Base-by-base conservation (phyloP, 2,329 filamentous ascomycete species). In the Alternaria solani region DNA sequence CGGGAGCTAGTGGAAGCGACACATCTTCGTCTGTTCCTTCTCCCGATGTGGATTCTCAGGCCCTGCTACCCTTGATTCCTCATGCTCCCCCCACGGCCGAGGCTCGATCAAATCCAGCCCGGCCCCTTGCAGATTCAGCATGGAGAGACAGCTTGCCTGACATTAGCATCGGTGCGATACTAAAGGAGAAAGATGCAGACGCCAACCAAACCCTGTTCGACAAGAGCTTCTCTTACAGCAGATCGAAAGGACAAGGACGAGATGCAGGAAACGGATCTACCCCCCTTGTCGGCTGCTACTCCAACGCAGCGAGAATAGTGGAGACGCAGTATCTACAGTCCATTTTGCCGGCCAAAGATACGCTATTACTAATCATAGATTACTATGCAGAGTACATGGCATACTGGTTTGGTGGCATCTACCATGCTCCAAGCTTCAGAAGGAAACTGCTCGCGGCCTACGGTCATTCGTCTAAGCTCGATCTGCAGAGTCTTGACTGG, bases 361-460 rank as follows among this genome's bases (percentile, higher is more conserved):
- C 72, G 25, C 57, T 75, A 4, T 18, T 71, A 5, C 53, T 57
- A 3, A 76, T 82, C 28, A 70, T 77, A 9, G 67, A 78, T 14
- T 82, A 81, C 57, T 80, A 82, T 59, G 75, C 75, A 46, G 59
- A 75, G 5, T 78, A 68, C 51, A 66, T 82, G 52, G 65, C 78
- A 0, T 76, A 74, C 41, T 82, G 80, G 79, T 74, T 73, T 23
- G 78, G 80, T 51, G 78, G 75, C n/a, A 70, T 80, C 4, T 75
- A 73, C 43, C 74, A 80, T 56, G 74, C 69, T 2, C 76, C 78
- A 1, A 77, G 71, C 2, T 78, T 85, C 25, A 73, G 73, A 1
- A 69, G 70, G 36, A 70, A 80, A 25, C 66, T 85, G 2, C 71
- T 77, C 8, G 62, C 71, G 20, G 81, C 80, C 26, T 82, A 80